phyloP scores from a whole-genome alignment of 2,329 filamentous ascomycete genomes.

The Penicillium sp. region DNA sequence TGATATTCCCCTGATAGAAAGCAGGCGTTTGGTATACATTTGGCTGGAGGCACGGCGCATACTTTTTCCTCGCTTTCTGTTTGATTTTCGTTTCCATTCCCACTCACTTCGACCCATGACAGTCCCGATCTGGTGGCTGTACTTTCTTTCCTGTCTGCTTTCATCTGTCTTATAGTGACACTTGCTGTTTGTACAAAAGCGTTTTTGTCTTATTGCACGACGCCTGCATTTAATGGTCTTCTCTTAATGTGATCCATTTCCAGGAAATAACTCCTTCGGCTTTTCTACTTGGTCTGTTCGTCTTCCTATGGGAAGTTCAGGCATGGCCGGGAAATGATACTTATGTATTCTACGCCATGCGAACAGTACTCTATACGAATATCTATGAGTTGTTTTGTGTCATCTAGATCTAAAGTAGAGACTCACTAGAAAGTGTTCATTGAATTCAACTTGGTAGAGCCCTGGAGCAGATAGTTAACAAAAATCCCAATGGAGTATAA shows the following conservation, averaged over 20 bases:
- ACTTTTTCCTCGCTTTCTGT: constrained; percentile 18
- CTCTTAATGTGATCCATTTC: constrained; percentile 13
- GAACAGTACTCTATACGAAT: constrained; percentile 23
- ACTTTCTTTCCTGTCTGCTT: constrained; percentile 9
- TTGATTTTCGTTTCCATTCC: constrained; percentile 9
- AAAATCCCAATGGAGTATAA: constrained; percentile 19
- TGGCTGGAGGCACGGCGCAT: constrained; percentile 35
- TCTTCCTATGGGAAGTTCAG: constrained; percentile 14
- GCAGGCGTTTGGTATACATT: constrained; percentile 37
- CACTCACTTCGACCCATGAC: constrained; percentile 6
- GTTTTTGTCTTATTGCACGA: constrained; percentile 18
- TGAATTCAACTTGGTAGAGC: neutral
- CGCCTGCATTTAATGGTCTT: constrained; percentile 11
- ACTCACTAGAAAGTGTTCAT: no score
- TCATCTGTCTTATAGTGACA: constrained; percentile 17
- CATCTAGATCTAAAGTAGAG: neutral
- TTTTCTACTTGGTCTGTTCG: constrained; percentile 8
- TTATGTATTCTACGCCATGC: constrained; percentile 28
- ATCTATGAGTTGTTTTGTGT: constrained; percentile 7
- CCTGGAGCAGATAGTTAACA: no score
- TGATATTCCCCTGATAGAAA: constrained; percentile 42
- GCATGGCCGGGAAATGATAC: constrained; percentile 14
- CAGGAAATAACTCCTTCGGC: constrained; percentile 10
- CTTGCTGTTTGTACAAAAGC: constrained; percentile 35
- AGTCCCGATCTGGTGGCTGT: constrained; percentile 9